Conservation (phyloP, 2,329 filamentous ascomycete species). For the Huntiella moniliformis region DNA sequence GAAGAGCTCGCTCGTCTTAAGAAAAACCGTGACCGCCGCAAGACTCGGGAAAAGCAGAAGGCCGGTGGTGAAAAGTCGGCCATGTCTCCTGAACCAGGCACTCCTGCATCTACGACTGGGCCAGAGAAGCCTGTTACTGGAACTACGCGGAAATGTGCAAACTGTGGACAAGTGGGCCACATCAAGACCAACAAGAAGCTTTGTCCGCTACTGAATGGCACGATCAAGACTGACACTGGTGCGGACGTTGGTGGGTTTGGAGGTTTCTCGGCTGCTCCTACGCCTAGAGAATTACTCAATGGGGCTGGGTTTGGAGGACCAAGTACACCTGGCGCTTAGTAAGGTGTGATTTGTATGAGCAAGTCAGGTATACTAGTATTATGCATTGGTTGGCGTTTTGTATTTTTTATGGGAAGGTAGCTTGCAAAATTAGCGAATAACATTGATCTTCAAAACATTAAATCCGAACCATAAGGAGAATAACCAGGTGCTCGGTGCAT, state of each 20-base stretch:
- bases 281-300: constrained; percentile 7
- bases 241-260: constrained; percentile 41
- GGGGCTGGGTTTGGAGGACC: not conserved
- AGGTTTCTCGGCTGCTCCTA: constrained; percentile 11
- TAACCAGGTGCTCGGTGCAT: too few species aligned
- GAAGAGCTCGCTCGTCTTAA: constrained; percentile 67
- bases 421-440: too few species aligned
- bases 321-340: too few species aligned
- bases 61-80: constrained; percentile 28
- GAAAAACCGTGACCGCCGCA: constrained; percentile 77
- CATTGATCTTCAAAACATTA: too few species aligned
- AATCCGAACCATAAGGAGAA: too few species aligned
- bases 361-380: too few species aligned
- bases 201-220: constrained; percentile 72
- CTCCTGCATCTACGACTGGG: constrained; percentile 30
- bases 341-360: too few species aligned
- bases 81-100: constrained; percentile 28
- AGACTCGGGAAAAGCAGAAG: constrained; percentile 82
- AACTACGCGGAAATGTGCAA: constrained; percentile 85
- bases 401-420: too few species aligned
- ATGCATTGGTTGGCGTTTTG: too few species aligned
- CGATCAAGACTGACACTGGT: constrained; percentile 43
- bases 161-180: constrained; percentile 89
- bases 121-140: constrained; percentile 23
- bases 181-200: constrained; percentile 99